Percentiles rank a stretch among this genome's conserved stretches.
phyloP scores from a whole-genome alignment of 345 rosid genomes.

The Dipteronia sinensis region DNA sequence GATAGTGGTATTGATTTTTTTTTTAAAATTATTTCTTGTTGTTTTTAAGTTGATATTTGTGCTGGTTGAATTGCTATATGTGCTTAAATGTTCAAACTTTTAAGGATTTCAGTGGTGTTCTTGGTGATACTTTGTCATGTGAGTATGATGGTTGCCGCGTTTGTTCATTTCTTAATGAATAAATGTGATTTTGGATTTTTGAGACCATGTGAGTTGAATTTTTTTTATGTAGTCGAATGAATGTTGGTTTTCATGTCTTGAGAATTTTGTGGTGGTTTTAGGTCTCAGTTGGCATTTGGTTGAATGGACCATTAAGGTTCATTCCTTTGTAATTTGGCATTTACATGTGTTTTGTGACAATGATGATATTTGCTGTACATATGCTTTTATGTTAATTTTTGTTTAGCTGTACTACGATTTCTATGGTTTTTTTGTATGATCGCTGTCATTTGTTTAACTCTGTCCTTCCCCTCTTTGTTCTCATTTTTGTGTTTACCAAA shows the following conservation, averaged over 20 bases:
- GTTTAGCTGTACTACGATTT: neutral
- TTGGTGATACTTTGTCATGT: neutral
- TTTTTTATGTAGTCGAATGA: neutral
- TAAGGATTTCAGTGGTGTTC: neutral
- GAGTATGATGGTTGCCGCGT: neutral
- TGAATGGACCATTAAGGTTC: neutral
- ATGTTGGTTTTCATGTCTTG: too few relatives aligned
- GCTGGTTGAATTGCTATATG: neutral
- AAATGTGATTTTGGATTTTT: neutral
- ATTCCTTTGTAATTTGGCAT: neutral
- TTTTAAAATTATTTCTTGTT: too few relatives aligned
- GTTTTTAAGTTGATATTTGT: neutral
- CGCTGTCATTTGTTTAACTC: neutral
- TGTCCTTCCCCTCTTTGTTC: neutral
- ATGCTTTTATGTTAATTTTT: neutral
- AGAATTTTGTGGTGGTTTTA: constrained; percentile 3
- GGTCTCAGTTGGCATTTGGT: neutral
- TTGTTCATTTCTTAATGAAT: neutral
- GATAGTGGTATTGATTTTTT: neutral
- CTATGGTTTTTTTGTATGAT: neutral
- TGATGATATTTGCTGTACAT: neutral
- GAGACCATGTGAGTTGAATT: neutral
- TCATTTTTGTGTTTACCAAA: neutral
- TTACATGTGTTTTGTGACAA: neutral
- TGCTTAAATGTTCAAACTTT: neutral